Base-by-base conservation (phyloP, 495 filamentous ascomycete genomes). In the Neurospora hispaniola region DNA sequence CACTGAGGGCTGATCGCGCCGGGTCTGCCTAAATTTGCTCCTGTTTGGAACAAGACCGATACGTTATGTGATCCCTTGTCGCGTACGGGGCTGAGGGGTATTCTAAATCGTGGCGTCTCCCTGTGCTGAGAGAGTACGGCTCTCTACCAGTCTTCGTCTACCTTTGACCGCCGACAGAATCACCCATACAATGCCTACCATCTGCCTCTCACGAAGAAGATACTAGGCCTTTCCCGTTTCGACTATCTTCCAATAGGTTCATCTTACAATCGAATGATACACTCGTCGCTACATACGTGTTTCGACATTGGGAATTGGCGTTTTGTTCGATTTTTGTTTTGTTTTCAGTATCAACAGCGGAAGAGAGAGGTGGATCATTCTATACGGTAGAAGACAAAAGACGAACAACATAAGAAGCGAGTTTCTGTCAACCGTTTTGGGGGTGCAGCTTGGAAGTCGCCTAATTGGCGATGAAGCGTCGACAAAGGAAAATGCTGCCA, bases 401-500 rank as follows among this genome's bases (percentile, higher is more conserved):
- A 66, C 31, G 54, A 38, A 16, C 23, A 66, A 66, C 23, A 66
- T 31, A 9, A 18, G 54, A 18, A 66, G 54, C 27, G 54, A 66
- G 54, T 16, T 66, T 46, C 27, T 46, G 70, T 59, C 39, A 31
- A 59, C 35, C 4, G 18, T 39, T 12, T 14, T 35, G 41, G 20
- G 70, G 35, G 35, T 23, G 9, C 70, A 35, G 18, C 43, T 71
- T 35, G 18, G 41, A 59, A 31, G 54, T 35, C 14, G 43, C 59
- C 66, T 68, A 66, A 38, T 73, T 75, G 73, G 78, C 73, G 78
- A 79, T 73, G 78, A 79, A 76, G 73, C 74, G 76, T 79, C 72
- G 76, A 78, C 78, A 39, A 73, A 42, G 48, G 68, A 40, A 70
- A 35, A 41, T 70, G 41, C 42, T 20, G 43, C 43, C 43, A 38